Evolutionary conservation across 805 yeast species (phyloP).

Genomic region (Kodamaea leandrae): DNA sequence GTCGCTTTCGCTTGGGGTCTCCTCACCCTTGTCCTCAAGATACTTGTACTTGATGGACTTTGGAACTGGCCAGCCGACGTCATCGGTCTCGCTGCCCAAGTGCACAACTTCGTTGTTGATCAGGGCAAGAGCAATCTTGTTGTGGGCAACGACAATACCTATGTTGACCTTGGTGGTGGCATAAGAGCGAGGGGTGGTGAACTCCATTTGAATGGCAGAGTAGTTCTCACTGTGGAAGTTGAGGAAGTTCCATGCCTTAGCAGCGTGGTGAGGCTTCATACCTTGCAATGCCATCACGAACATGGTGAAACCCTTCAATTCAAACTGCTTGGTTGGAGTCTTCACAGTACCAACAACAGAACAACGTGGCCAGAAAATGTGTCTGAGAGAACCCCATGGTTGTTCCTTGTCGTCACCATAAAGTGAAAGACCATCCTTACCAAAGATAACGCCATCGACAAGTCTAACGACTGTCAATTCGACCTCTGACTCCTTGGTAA

Average conservation of each 20-base stretch:
- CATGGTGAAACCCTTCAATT: constrained; percentile 59
- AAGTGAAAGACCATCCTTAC: constrained; percentile 78
- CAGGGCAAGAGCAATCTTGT: constrained; percentile 61
- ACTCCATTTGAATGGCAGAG: constrained; percentile 88
- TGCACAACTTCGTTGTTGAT: constrained; percentile 65
- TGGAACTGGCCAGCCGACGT: constrained; percentile 92
- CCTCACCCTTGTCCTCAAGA: constrained; percentile 47
- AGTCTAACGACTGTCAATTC: constrained; percentile 61
- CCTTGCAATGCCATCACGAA: constrained; percentile 97
- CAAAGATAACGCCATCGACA: constrained; percentile 85
- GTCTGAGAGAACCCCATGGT: constrained; percentile 99
- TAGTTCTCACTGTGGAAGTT: constrained; percentile 77
- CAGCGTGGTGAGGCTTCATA: constrained; percentile 99
- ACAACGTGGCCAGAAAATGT: constrained; percentile 94
- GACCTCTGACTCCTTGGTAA: constrained; percentile 65
- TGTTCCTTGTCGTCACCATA: constrained; percentile 80
- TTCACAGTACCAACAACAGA: constrained; percentile 61
- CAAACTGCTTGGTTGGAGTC: constrained; percentile 26
- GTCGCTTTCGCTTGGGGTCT: constrained; percentile 42
- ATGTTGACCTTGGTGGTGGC: constrained; percentile 77
- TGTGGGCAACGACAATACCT: constrained; percentile 68
- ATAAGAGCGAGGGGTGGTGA: constrained; percentile 89
- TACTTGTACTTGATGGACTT: constrained; percentile 56
- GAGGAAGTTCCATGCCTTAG: constrained; percentile 92
- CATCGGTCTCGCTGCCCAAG: constrained; percentile 51